Base-by-base conservation (phyloP, 2,329 filamentous ascomycete species). In the Didymellaceae sp. region DNA sequence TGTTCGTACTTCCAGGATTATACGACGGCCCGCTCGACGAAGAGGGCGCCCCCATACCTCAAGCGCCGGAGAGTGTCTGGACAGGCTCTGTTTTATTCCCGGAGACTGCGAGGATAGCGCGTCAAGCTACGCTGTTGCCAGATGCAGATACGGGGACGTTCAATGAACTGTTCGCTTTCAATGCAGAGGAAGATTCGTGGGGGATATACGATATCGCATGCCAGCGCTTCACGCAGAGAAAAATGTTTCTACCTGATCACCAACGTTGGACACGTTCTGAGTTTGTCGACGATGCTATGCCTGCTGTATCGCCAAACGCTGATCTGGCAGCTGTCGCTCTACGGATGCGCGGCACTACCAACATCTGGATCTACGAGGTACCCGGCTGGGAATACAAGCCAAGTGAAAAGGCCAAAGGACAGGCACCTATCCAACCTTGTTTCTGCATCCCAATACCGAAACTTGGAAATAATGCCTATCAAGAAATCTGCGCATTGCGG, bases 161-260 rank as follows among this genome's bases (percentile, higher is more conserved):
- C 50, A 75, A 67, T 24, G 73, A 75, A 55, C 54, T 75, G 2
- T 74, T 75, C 54, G 73, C 73, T 16, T 75, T 74, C 59, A 72
- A 75, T 33, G 64, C 72, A 5, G 65, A 75, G 37, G 67, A 74
- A 33, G 71, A 74, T 44, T 69, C 66, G 1, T 75, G 72, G 71
- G 72, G 72, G 4, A 67, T 75, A 24, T 75, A 72, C 51, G 73
- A 75, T 32, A 68, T 74, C 45, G 66, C 67, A 1, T 67, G 62
- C 18, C 69, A 71, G 47, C 63, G 67, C 4, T 75, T 75, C 52
- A 73, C 70, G 4, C 67, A 73, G 44, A 58, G 65, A 18, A 74
- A 73, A 37, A 71, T 72, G 62, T 73, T 72, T 21, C 45, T 72
- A 18, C 73, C 72, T 0, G 70, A 73, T 31, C 68, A 70, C 38